These are phyloP conservation scores for Trametes pubescens DNA, from an alignment of 1,284 basidiomycete species.

Conservation along the genomic window DNA sequence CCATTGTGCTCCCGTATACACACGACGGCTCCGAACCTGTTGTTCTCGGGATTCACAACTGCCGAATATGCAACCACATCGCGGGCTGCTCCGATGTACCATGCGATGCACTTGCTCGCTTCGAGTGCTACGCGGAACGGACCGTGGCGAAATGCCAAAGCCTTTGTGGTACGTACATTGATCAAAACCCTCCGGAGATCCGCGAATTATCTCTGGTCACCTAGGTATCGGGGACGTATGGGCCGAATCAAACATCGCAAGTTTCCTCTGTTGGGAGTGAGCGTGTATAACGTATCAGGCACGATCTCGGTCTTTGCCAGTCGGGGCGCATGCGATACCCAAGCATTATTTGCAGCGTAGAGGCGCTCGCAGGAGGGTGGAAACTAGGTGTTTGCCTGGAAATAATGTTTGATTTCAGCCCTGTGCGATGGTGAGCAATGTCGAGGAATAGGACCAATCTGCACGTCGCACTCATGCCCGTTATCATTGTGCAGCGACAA, in stretches of 20 bases:
- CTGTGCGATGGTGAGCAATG: too few species aligned
- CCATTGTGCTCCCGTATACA: neutral
- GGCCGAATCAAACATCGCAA: neutral
- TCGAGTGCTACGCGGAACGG: constrained; percentile 8
- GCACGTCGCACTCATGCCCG: too few species aligned
- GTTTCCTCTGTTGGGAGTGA: neutral
- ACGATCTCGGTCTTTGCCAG: neutral
- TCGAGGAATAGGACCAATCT: too few species aligned
- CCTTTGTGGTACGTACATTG: neutral
- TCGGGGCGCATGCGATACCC: neutral
- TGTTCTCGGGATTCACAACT: too few species aligned
- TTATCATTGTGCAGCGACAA: too few species aligned
- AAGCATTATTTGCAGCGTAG: too few species aligned
- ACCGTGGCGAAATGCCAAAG: constrained; percentile 6
- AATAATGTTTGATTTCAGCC: neutral
- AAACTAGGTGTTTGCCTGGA: neutral
- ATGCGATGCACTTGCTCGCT: neutral
- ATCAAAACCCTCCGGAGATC: neutral
- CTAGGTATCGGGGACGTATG: neutral
- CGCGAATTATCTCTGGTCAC: neutral
- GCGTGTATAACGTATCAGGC: neutral
- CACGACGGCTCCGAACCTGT: neutral
- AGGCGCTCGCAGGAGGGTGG: too few species aligned
- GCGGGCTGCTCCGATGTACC: constrained; percentile 14
- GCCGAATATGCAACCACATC: neutral